Base-by-base conservation (phyloP, 305 asterid species). In the Solanum hybrid region DNA sequence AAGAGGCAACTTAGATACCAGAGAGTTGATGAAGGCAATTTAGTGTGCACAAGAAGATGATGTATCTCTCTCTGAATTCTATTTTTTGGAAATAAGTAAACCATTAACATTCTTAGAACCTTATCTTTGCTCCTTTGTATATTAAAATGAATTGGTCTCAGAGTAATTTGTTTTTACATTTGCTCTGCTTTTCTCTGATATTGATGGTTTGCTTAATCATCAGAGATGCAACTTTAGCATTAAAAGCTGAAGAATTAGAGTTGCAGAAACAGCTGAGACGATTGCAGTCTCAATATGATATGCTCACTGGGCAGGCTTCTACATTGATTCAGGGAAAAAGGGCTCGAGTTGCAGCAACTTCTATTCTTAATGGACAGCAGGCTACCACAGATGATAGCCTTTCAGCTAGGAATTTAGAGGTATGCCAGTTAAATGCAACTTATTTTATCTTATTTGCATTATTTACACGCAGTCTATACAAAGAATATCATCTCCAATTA, bases 401-500 rank as follows among this genome's bases (percentile, higher is more conserved):
- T 87, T 95, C 98, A 36, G 97, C 99, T 11, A 93, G 98, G 94
- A 97, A 97, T 93, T 92, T 97, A 92, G 99, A 96, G 96, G 99
- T 97, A 89, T 78, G 91, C 81, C 89, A 78, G 79, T 89, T 84
- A 87, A 74, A 71, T 90, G 34, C 74, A 79, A 64, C 86, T 85
- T 42, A 87, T 11, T 8, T 37, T n/a, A 42, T 46, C 71, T 46
- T 88, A 88, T 75, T 28, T 87, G 74, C 71, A 33, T 33, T 11
- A 67, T 36, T 87, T 71, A 12, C 34, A 35, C 51, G 86, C 82
- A 74, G 64, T 74, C 75, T 57, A 81, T 13, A 81, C 67, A 81
- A 81, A 24, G 3, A 81, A 13, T 39, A 16, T 83, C 73, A 83
- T 83, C 28, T 40, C 73, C 26, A 4, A 42, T 40, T 82, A 26